Evolutionary conservation across 2,329 filamentous ascomycete species (phyloP).

Genomic region (Fusarium floridanum): DNA sequence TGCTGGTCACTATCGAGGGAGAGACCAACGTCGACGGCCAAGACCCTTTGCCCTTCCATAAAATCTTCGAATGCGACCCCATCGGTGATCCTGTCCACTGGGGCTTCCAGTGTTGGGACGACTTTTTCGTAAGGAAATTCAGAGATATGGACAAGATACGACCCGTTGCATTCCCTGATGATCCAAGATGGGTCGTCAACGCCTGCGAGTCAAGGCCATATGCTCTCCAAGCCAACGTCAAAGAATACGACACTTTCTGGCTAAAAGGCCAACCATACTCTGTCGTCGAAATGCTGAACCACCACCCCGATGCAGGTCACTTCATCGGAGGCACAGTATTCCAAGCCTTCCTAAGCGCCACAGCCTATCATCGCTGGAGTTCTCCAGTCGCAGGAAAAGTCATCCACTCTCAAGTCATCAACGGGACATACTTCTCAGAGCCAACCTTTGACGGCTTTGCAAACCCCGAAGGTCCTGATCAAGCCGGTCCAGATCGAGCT

Average conservation of each 20-base stretch:
- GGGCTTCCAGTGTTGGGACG: conserved; percentile 20
- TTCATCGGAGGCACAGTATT: conserved; percentile 74
- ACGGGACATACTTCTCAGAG: conserved; percentile 75
- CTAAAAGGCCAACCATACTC: conserved; percentile 75
- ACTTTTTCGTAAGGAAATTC: conserved; percentile 20
- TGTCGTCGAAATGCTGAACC: conserved; percentile 68
- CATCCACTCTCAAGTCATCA: conserved; percentile 55
- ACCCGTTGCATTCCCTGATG: not conserved
- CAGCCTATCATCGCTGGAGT: conserved; percentile 78
- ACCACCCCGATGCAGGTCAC: conserved; percentile 59
- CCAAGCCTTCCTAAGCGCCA: conserved; percentile 73
- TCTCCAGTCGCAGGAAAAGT: conserved; percentile 68
- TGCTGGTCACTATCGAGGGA: not conserved
- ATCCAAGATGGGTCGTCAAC: conserved; percentile 14
- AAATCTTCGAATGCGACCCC: conserved; percentile 21
- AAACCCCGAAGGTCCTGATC: conserved; percentile 33
- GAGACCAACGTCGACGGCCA: conserved; percentile 14
- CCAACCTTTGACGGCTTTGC: conserved; percentile 13
- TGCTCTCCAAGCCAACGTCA: conserved; percentile 60
- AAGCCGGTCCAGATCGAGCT: conserved; percentile 48
- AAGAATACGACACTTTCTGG: conserved; percentile 72
- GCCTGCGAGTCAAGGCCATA: conserved; percentile 66
- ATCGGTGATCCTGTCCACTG: not conserved
- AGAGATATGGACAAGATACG: not conserved
- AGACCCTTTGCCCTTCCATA: not conserved